phyloP scores from a whole-genome alignment of 2,329 filamentous ascomycete species.

The Penicillium sclerotigenum region DNA sequence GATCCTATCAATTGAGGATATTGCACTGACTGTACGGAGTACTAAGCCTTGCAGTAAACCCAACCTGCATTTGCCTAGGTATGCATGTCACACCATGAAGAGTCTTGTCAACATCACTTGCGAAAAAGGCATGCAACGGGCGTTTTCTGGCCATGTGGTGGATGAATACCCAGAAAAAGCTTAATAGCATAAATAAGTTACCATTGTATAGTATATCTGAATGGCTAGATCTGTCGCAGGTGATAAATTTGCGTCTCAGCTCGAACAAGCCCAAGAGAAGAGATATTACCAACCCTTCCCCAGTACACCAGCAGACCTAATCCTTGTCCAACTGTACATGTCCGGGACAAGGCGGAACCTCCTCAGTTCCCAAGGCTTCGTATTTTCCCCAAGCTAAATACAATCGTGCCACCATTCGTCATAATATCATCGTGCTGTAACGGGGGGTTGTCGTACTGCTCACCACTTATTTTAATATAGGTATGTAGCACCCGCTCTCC shows the following conservation, averaged over 20 bases:
- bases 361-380: slow-evolving; percentile 49
- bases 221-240: neutral
- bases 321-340: slow-evolving; percentile 22
- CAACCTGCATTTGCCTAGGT: neutral
- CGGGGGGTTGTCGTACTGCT: slow-evolving; percentile 53
- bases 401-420: slow-evolving; percentile 45
- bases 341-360: slow-evolving; percentile 52
- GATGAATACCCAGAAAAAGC: neutral
- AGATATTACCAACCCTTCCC: neutral
- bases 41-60: neutral
- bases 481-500: slow-evolving; percentile 50
- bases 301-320: neutral
- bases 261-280: neutral
- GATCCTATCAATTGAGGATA: neutral
- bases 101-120: neutral
- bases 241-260: neutral
- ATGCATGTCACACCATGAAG: neutral
- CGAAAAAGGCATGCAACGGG: neutral
- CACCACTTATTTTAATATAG: slow-evolving; percentile 53
- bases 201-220: neutral
- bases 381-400: slow-evolving; percentile 46
- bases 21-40: neutral
- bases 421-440: slow-evolving; percentile 51
- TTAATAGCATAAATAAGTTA: neutral
- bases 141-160: neutral